Conservation (phyloP, 176 grass and related monocot species). For the Saccharum officinarum region DNA sequence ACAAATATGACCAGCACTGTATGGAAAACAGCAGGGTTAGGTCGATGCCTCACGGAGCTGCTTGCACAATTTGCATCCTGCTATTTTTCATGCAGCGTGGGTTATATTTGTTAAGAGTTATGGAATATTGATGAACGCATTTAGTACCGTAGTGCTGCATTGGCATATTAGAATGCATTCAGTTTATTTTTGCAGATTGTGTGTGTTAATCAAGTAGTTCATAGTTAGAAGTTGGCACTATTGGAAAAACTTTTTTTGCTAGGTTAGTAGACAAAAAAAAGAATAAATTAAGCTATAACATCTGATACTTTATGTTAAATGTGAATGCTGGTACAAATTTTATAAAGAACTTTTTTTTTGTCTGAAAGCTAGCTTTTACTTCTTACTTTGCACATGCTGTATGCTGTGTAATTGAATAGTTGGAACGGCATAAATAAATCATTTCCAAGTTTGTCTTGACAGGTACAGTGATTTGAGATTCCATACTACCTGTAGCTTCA, state of each 20-base stretch:
- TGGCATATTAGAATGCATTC: slow-evolving; percentile 17
- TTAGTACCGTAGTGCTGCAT: slow-evolving; percentile 33
- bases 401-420: not conserved
- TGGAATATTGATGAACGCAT: slow-evolving; percentile 9
- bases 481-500: slow-evolving; percentile 23
- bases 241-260: not conserved
- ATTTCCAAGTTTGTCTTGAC: slow-evolving; percentile 20
- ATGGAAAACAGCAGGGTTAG: not conserved
- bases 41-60: not conserved
- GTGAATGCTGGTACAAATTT: not conserved
- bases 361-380: slow-evolving; percentile 18
- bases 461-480: slow-evolving; percentile 44
- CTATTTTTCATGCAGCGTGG: not conserved
- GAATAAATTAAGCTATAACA: not conserved
- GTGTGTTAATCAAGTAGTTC: not conserved
- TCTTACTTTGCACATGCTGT: not conserved
- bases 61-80: not conserved
- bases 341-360: not conserved
- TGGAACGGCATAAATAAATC: not conserved
- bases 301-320: slow-evolving; percentile 5
- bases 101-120: slow-evolving; percentile 4
- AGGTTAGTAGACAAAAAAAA: not conserved
- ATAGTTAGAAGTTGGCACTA: not conserved
- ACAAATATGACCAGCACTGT: not conserved
- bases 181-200: not conserved